These are phyloP conservation scores for Fusarium sp. DNA, from an alignment of 2,329 filamentous ascomycete genomes.

Conservation along the genomic window DNA sequence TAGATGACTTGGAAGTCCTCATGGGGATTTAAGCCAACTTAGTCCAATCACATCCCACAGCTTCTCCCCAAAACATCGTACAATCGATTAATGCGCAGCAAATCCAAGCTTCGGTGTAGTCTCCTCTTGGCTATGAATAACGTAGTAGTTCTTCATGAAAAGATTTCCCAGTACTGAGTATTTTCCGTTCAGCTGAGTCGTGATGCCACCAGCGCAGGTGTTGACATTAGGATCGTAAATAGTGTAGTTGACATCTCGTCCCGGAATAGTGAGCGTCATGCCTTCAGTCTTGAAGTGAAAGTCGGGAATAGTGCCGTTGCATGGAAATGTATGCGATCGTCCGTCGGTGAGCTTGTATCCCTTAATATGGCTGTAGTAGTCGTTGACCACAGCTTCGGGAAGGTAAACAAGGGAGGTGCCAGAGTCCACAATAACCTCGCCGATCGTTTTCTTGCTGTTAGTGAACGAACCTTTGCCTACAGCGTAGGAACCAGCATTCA, in stretches of 20 bases:
- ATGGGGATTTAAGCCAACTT: neutral
- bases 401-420: neutral
- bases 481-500: neutral
- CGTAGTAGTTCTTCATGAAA: constrained; percentile 2
- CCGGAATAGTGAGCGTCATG: neutral
- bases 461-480: neutral
- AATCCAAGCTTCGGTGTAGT: neutral
- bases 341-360: neutral
- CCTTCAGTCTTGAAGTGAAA: neutral
- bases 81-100: neutral
- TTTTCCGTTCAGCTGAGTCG: neutral
- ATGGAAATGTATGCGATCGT: neutral
- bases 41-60: neutral
- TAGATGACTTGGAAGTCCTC: neutral
- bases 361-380: neutral
- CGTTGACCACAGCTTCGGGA: neutral
- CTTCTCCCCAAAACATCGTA: neutral
- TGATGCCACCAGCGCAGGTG: neutral
- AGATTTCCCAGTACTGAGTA: neutral
- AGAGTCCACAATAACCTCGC: neutral
- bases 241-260: neutral
- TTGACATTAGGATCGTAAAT: neutral
- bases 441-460: neutral
- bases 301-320: neutral
- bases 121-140: neutral